Conservation (phyloP, 2,329 filamentous ascomycete species). For the Monosporascus sp. region DNA sequence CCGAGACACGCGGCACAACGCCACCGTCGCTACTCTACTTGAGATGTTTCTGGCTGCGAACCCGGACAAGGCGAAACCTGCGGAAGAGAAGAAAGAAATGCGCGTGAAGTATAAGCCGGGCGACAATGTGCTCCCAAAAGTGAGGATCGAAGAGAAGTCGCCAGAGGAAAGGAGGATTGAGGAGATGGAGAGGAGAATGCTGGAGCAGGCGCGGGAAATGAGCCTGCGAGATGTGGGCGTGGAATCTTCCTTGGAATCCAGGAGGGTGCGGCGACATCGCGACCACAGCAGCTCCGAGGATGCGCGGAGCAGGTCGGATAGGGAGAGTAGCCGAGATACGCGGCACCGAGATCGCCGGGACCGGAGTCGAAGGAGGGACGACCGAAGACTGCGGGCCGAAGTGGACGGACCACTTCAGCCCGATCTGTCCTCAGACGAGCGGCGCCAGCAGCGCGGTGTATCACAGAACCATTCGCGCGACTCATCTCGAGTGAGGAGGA, state of each 20-base stretch:
- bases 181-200: constrained; percentile 61
- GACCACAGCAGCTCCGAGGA: constrained; percentile 24
- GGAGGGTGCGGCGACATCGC: constrained; percentile 18
- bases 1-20: constrained; percentile 83
- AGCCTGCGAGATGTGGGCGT: constrained; percentile 66
- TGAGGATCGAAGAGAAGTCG: constrained; percentile 46
- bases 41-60: constrained; percentile 83
- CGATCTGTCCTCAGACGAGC: constrained; percentile 31
- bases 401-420: constrained; percentile 33
- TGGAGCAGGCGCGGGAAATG: constrained; percentile 67
- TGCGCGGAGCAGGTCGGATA: constrained; percentile 29
- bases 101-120: constrained; percentile 72
- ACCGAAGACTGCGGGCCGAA: constrained; percentile 24
- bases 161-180: constrained; percentile 50
- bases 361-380: constrained; percentile 23
- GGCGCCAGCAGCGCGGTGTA: constrained; percentile 37
- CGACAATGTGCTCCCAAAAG: constrained; percentile 69
- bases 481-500: constrained; percentile 32
- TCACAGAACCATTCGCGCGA: constrained; percentile 38
- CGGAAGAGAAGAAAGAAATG: constrained; percentile 72
- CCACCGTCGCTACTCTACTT: constrained; percentile 80
- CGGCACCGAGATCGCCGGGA: constrained; percentile 19
- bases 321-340: constrained; percentile 22
- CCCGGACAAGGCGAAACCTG: constrained; percentile 65
- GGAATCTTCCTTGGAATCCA: constrained; percentile 26